Evolutionary conservation across 805 yeast genomes (phyloP).

Genomic region (Monosporozyma yasuniensis): DNA sequence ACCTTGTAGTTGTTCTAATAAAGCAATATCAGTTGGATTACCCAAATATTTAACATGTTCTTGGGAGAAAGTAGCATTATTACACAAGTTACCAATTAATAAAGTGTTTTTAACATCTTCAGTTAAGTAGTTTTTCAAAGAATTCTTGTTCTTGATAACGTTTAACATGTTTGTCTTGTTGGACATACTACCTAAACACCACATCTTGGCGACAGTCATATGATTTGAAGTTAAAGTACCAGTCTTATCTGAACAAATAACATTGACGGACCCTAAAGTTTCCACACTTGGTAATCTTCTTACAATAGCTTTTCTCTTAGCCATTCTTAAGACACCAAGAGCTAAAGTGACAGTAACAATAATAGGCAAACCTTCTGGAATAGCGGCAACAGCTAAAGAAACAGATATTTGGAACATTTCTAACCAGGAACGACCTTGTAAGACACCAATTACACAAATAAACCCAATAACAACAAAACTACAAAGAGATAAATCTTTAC

Average conservation of each 20-base stretch:
- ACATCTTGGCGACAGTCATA: conserved; percentile 77
- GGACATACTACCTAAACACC: conserved; percentile 58
- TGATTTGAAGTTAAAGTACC: conserved; percentile 86
- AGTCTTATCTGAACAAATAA: conserved; percentile 86
- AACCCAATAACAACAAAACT: conserved; percentile 83
- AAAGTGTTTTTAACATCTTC: conserved; percentile 47
- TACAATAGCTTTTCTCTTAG: conserved; percentile 86
- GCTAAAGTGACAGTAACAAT: conserved; percentile 97
- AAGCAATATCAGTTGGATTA: conserved; percentile 91
- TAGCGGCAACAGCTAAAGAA: conserved; percentile 96
- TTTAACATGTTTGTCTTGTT: conserved; percentile 30
- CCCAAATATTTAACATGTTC: conserved; percentile 72
- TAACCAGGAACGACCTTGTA: conserved; percentile 91
- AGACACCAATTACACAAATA: conserved; percentile 82
- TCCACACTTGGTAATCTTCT: conserved; percentile 91
- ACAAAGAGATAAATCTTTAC: conserved; percentile 77
- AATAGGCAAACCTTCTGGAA: conserved; percentile 97
- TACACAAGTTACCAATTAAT: conserved; percentile 65
- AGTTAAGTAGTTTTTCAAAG: conserved; percentile 38
- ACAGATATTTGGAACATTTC: conserved; percentile 98
- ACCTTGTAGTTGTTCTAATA: conserved; percentile 61
- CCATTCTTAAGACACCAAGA: conserved; percentile 93
- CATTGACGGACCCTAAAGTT: conserved; percentile 89
- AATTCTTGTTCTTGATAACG: conserved; percentile 40
- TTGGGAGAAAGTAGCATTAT: conserved; percentile 59